Percentiles rank a stretch among this genome's conserved stretches.
phyloP scores from a whole-genome alignment of 352 stramenopile genomes.

The Pythium dissotocum region DNA sequence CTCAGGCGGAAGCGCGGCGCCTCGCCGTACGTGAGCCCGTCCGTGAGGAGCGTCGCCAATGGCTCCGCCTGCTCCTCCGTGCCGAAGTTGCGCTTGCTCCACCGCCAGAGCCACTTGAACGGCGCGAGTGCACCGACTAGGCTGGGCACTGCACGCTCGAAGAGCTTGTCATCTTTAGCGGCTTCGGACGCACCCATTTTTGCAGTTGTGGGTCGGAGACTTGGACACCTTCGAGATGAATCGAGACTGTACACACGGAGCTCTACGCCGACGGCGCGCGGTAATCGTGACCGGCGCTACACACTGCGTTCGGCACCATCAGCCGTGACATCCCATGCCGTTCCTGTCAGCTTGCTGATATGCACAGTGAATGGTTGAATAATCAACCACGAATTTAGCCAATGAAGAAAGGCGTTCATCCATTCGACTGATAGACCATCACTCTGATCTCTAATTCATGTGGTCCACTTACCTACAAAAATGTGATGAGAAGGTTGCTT shows the following conservation, averaged over 20 bases:
- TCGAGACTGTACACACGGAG: neutral
- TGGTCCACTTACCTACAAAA: neutral
- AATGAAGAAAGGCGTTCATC: neutral
- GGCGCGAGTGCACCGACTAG: conserved; percentile 1
- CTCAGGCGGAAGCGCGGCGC: conserved; percentile 11
- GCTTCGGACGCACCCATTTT: neutral
- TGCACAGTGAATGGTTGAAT: neutral
- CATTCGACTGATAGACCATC: neutral
- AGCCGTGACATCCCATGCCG: neutral
- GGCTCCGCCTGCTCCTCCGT: neutral
- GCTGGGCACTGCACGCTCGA: neutral
- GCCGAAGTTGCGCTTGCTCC: conserved; percentile 9
- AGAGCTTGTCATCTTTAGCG: conserved; percentile 5
- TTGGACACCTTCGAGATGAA: neutral
- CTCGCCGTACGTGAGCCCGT: conserved; percentile 8
- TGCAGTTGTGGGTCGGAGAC: neutral
- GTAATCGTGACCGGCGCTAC: neutral
- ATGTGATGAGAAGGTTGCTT: conserved; percentile 12
- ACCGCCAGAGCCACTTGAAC: conserved; percentile 15
- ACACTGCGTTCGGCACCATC: neutral
- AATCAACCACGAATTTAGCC: neutral
- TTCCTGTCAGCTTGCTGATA: neutral
- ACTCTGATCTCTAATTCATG: neutral
- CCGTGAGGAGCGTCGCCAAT: neutral
- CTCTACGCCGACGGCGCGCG: neutral